phyloP scores from a whole-genome alignment of 2,329 filamentous ascomycete genomes.

The Lasiodiplodia gonubiensis region DNA sequence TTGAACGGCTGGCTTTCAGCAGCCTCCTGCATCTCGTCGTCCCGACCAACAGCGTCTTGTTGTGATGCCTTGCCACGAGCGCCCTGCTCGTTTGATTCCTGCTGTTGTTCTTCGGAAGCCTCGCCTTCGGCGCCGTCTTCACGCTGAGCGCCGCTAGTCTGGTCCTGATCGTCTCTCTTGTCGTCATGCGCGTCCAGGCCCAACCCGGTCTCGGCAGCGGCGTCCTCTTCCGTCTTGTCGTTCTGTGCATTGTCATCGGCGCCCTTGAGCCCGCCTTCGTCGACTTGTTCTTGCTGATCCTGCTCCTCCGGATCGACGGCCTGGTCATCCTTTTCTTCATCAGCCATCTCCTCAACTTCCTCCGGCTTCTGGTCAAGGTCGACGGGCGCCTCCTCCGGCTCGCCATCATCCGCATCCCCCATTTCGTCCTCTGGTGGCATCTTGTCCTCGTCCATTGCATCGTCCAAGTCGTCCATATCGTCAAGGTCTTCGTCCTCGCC shows the following conservation, averaged over 20 bases:
- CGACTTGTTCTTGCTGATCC: slow-evolving; percentile 46
- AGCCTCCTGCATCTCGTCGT: slow-evolving; percentile 46
- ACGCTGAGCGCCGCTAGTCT: slow-evolving; percentile 64
- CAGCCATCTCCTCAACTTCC: slow-evolving; percentile 43
- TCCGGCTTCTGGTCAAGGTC: slow-evolving; percentile 43
- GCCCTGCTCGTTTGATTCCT: slow-evolving; percentile 68
- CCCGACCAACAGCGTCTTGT: slow-evolving; percentile 44
- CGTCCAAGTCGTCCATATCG: slow-evolving; percentile 56
- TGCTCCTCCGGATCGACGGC: slow-evolving; percentile 54
- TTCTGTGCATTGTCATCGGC: slow-evolving; percentile 44
- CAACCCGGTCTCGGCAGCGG: slow-evolving; percentile 66
- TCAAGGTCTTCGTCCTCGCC: slow-evolving; percentile 59
- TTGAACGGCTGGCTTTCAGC: slow-evolving; percentile 77
- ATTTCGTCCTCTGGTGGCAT: slow-evolving; percentile 45
- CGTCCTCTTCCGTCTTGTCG: slow-evolving; percentile 52
- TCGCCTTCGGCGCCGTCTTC: slow-evolving; percentile 72
- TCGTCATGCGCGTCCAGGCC: slow-evolving; percentile 69
- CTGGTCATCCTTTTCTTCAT: slow-evolving; percentile 47
- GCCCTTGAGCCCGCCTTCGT: slow-evolving; percentile 30
- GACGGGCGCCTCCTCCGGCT: slow-evolving; percentile 39
- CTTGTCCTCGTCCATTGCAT: slow-evolving; percentile 46
- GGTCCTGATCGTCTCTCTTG: slow-evolving; percentile 61
- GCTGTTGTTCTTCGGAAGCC: slow-evolving; percentile 67
- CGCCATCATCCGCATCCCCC: slow-evolving; percentile 43
- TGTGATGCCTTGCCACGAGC: slow-evolving; percentile 46